These are phyloP conservation scores for Neospermospora avenae DNA, from an alignment of 2,329 filamentous ascomycete genomes.

Conservation along the genomic window DNA sequence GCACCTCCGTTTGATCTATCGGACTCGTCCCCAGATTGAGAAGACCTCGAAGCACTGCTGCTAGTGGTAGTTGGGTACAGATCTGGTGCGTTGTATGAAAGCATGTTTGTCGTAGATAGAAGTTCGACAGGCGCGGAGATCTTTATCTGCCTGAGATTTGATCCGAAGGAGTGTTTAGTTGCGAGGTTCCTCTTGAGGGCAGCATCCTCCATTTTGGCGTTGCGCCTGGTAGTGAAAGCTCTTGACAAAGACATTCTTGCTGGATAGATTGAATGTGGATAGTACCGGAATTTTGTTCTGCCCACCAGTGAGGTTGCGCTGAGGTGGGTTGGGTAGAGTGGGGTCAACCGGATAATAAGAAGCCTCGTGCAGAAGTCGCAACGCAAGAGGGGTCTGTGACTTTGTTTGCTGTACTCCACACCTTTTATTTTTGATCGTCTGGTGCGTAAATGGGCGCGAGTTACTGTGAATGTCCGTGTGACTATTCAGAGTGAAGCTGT, in stretches of 20 bases:
- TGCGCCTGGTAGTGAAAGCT: slow-evolving; percentile 67
- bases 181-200: slow-evolving; percentile 29
- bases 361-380: neutral
- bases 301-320: slow-evolving; percentile 10
- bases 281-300: slow-evolving; percentile 8
- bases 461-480: slow-evolving; percentile 1
- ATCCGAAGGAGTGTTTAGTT: slow-evolving; percentile 28
- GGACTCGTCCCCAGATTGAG: slow-evolving; percentile 67
- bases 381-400: neutral
- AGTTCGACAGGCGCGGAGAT: slow-evolving; percentile 88
- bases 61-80: slow-evolving; percentile 45
- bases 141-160: slow-evolving; percentile 47
- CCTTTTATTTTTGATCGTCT: slow-evolving; percentile 1
- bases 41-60: slow-evolving; percentile 27
- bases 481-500: neutral
- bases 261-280: slow-evolving; percentile 17
- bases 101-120: slow-evolving; percentile 92
- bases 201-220: slow-evolving; percentile 42
- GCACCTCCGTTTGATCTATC: slow-evolving; percentile 50
- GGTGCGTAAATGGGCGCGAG: neutral
- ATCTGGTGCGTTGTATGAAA: slow-evolving; percentile 91
- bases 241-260: slow-evolving; percentile 56
- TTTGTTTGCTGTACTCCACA: slow-evolving; percentile 1
- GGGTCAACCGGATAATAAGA: slow-evolving; percentile 5
- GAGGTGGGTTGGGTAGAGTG: slow-evolving; percentile 5